These are phyloP conservation scores for Aciculosporium take DNA, from an alignment of 2,329 filamentous ascomycete genomes.

Conservation along the genomic window DNA sequence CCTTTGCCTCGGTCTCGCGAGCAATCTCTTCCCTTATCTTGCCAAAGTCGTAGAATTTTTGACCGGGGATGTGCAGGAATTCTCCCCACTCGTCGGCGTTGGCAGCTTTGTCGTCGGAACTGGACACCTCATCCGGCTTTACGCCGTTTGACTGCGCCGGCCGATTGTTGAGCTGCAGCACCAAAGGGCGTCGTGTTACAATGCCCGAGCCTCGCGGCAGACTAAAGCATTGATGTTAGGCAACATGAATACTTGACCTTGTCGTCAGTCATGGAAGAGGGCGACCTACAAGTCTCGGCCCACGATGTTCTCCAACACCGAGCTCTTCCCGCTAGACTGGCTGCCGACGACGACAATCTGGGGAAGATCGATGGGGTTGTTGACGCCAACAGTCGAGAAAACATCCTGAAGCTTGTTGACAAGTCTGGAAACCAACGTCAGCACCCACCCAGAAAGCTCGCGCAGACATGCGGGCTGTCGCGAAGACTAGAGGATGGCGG, in stretches of 20 bases:
- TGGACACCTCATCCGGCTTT: slow-evolving; percentile 47
- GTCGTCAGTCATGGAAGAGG: not conserved
- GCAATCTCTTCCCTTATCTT: slow-evolving; percentile 98
- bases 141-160: slow-evolving; percentile 61
- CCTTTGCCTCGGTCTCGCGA: slow-evolving; percentile 90
- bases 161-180: slow-evolving; percentile 96
- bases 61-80: slow-evolving; percentile 91
- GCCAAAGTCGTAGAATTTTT: slow-evolving; percentile 96
- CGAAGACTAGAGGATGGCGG: slow-evolving; percentile 5
- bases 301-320: slow-evolving; percentile 96
- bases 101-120: slow-evolving; percentile 67
- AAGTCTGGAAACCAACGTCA: slow-evolving; percentile 35
- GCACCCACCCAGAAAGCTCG: not conserved
- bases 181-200: slow-evolving; percentile 86
- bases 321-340: slow-evolving; percentile 98
- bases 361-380: slow-evolving; percentile 97
- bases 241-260: not conserved
- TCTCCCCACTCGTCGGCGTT: slow-evolving; percentile 97
- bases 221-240: slow-evolving; percentile 31
- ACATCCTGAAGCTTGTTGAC: slow-evolving; percentile 99
- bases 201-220: slow-evolving; percentile 95
- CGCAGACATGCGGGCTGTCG: not conserved
- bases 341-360: slow-evolving; percentile 97
- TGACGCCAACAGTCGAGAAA: slow-evolving; percentile 93
- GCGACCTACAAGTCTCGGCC: slow-evolving; percentile 86